Evolutionary conservation across 441 rosid species (phyloP), one percentile per base, ranked within the genome.

Genomic region (Brassica balearica): DNA sequence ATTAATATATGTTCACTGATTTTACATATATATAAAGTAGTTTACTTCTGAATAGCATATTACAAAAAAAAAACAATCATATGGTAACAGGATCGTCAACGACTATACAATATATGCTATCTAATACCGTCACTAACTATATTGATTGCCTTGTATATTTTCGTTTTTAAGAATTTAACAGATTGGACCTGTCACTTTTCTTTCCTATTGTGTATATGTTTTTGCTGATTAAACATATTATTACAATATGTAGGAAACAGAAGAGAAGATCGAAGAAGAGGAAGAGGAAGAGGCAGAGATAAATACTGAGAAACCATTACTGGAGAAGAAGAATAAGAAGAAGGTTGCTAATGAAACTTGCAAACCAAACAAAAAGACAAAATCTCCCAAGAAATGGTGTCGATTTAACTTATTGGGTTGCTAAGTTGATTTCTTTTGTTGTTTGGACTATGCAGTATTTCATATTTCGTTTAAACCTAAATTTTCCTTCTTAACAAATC

Each of bases 351-450:
- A 36, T 48, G 76, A 65, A 71, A 80, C 77, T 71, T 75, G 80
- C 77, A 74, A 59, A 55, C 56, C 79, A 80, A 83, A 80, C 65
- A 81, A 62, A 77, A 82, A 83, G 77, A 84, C 83, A 41, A 82
- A 65, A 20, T 69, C 56, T n/a, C 53, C 82, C 51, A 59, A 73
- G 77, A 86, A 75, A 70, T 87, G 91, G 89, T 82, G 86, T 36
- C 87, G 77, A 22, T 77, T 88, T 68, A 87, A 74, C 69, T 25
- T 89, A 17, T 82, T 87, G 38, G 92, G 90, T 4, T 87, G 93
- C 80, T 86, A 79, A 76, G 23, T 34, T 65, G 19, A 29, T 8
- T 53, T 20, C 41, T 5, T 14, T 66, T 62, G 2, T 0, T 67
- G 22, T 8, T 48, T 66, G 69, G 69, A 46, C 58, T 67, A 72